Evolutionary conservation across 1,284 basidiomycete species (phyloP).

Genomic region (Cerrena zonata): DNA sequence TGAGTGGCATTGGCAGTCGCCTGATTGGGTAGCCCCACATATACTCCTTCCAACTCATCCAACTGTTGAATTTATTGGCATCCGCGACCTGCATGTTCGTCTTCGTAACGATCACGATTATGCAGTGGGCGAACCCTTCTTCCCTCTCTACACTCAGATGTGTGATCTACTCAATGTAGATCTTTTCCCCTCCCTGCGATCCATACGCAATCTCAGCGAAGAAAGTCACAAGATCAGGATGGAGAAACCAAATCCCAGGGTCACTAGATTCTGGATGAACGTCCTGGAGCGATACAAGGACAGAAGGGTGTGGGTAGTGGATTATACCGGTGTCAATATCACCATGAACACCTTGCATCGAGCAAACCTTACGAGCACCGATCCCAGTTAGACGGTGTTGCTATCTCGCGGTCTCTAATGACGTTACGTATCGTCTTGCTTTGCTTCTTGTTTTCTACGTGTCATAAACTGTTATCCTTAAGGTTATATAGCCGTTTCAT

Average conservation of each 20-base stretch:
- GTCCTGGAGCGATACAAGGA: conserved; percentile 43
- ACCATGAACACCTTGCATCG: conserved; percentile 26
- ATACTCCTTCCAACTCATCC: conserved; percentile 60
- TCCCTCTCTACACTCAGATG: conserved; percentile 60
- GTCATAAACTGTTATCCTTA: not conserved
- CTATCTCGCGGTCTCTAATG: not conserved
- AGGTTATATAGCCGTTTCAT: too few species aligned
- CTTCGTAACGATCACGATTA: conserved; percentile 37
- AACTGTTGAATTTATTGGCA: conserved; percentile 58
- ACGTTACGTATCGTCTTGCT: not conserved
- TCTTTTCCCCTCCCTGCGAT: conserved; percentile 58
- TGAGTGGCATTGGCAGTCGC: conserved; percentile 72
- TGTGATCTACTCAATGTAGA: conserved; percentile 48
- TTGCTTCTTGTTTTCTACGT: not conserved
- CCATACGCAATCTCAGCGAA: conserved; percentile 52
- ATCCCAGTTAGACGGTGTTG: not conserved
- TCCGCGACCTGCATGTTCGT: conserved; percentile 63
- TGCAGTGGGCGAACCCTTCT: conserved; percentile 43
- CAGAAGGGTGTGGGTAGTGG: conserved; percentile 53
- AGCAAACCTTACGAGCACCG: conserved; percentile 9
- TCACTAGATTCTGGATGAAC: conserved; percentile 46
- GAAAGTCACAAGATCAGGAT: conserved; percentile 29
- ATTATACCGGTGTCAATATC: conserved; percentile 41
- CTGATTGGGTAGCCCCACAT: conserved; percentile 76
- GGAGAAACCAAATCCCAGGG: conserved; percentile 15